Evolutionary conservation across 2,329 filamentous ascomycete species (phyloP).

Genomic region (Zymoseptoria tritici): DNA sequence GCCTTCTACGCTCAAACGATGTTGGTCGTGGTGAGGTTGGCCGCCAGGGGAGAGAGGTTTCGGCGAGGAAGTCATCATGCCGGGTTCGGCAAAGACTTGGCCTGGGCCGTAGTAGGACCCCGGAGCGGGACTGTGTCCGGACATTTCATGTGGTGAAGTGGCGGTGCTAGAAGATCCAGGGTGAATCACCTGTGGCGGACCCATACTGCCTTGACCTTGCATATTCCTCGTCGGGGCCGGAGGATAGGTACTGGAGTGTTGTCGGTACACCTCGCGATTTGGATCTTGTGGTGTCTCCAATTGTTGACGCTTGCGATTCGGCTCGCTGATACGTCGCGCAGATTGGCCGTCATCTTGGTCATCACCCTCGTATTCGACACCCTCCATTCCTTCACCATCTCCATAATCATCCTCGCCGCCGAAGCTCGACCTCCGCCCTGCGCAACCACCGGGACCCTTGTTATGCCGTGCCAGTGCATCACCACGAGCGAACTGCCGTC

Average conservation of each 20-base stretch:
- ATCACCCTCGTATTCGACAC: conserved; percentile 55
- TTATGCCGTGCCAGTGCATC: conserved; percentile 92
- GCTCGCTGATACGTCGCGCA: conserved; percentile 59
- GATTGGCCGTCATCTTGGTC: conserved; percentile 47
- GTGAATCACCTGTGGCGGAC: conserved; percentile 29
- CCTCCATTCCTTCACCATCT: conserved; percentile 49
- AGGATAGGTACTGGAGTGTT: conserved; percentile 68
- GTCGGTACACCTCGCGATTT: conserved; percentile 53
- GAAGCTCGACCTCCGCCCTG: conserved; percentile 81
- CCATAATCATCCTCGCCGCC: conserved; percentile 64
- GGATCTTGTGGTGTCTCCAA: conserved; percentile 50
- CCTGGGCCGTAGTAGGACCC: conserved; percentile 29
- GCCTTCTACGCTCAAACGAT: conserved; percentile 48
- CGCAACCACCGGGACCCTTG: conserved; percentile 92
- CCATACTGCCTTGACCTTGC: conserved; percentile 25
- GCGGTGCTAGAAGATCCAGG: conserved; percentile 24
- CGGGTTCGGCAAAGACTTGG: conserved; percentile 59
- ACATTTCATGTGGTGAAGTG: conserved; percentile 33
- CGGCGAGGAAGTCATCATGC: conserved; percentile 74
- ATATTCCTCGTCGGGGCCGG: conserved; percentile 35
- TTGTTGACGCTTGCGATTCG: conserved; percentile 67
- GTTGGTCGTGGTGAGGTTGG: conserved; percentile 34
- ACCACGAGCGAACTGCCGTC: conserved; percentile 87
- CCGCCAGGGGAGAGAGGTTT: conserved; percentile 70
- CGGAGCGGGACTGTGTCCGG: conserved; percentile 23